Evolutionary conservation across 257 asterid genomes (phyloP).

Genomic region (Gardenia jasminoides): DNA sequence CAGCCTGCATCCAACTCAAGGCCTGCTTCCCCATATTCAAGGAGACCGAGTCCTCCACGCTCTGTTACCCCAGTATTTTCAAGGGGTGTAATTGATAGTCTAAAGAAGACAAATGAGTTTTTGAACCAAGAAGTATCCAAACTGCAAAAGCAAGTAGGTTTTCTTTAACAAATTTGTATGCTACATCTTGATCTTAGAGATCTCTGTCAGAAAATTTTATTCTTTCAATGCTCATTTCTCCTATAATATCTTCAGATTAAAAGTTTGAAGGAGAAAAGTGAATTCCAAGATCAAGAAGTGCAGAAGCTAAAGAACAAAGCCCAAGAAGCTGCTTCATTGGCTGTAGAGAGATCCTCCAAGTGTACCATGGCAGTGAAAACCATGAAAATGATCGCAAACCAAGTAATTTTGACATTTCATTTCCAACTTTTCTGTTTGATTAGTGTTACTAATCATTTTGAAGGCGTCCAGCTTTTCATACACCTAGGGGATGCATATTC

Average conservation of each 20-base stretch:
- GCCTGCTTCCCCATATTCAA: conserved; percentile 79
- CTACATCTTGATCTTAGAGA: background rate
- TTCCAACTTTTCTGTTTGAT: conserved; percentile 2
- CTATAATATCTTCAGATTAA: conserved; percentile 40
- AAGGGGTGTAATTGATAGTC: conserved; percentile 75
- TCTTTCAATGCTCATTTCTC: background rate
- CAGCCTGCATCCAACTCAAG: conserved; percentile 59
- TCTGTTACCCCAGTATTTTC: conserved; percentile 70
- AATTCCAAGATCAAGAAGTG: conserved; percentile 60
- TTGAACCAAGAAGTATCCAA: conserved; percentile 71
- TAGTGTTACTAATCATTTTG: background rate
- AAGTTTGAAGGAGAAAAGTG: conserved; percentile 62
- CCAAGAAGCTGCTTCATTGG: conserved; percentile 49
- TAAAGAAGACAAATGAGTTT: conserved; percentile 74
- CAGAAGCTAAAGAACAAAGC: conserved; percentile 54
- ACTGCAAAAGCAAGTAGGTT: conserved; percentile 64
- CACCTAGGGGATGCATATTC: background rate
- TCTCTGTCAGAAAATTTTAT: background rate
- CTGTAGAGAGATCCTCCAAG: conserved; percentile 63
- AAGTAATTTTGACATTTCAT: conserved; percentile 42
- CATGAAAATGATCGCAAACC: conserved; percentile 53
- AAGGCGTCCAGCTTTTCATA: background rate
- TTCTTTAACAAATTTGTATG: background rate
- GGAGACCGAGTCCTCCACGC: conserved; percentile 89
- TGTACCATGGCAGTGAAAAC: conserved; percentile 50